phyloP scores from a whole-genome alignment of 2,329 filamentous ascomycete species.

The Fusarium falciforme region DNA sequence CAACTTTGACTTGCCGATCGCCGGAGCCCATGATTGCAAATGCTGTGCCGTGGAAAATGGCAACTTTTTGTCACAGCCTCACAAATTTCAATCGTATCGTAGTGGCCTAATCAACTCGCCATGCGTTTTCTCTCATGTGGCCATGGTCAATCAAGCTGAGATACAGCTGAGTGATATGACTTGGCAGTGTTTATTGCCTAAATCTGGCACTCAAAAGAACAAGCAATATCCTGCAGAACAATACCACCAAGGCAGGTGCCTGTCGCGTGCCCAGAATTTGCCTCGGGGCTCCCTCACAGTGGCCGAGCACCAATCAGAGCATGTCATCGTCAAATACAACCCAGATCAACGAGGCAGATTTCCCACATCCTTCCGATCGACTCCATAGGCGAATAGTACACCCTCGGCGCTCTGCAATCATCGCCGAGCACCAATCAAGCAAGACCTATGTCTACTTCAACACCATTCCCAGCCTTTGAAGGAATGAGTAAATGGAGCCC shows the following conservation, averaged over 20 bases:
- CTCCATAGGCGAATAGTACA: neutral
- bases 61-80: no score
- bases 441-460: neutral
- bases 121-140: neutral
- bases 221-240: neutral
- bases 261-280: neutral
- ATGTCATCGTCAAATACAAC: neutral
- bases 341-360: neutral
- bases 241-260: neutral
- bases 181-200: neutral
- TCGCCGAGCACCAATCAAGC: neutral
- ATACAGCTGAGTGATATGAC: neutral
- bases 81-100: no score
- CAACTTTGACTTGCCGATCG: conserved; percentile 26
- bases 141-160: neutral
- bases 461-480: conserved; percentile 38
- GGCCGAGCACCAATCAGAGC: neutral
- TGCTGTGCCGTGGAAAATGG: neutral
- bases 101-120: no score
- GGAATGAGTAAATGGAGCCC: conserved; percentile 32
- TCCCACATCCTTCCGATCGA: no score
- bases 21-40: conserved; percentile 10
- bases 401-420: neutral
- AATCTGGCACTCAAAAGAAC: neutral
- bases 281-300: neutral